Base-by-base conservation (phyloP, 768 basidiomycete genomes). In the Collybia nuda region DNA sequence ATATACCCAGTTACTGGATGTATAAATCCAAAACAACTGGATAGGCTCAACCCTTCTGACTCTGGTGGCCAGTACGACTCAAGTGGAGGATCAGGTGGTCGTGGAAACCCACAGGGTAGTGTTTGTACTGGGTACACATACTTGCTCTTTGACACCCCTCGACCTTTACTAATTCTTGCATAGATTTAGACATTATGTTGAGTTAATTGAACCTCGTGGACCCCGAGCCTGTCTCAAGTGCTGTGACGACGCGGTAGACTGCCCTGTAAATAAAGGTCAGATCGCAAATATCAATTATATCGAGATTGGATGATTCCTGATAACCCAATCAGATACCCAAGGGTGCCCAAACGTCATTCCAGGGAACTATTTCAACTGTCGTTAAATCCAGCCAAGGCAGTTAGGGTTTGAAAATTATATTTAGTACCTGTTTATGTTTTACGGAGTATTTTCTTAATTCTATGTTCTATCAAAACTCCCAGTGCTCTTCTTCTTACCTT, bases 11-110 rank as follows among this genome's bases (percentile, higher is more conserved):
- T 81, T 28, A 81, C 80, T 0, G 79, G 80, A 2, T 82, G 80
- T 53, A 81, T 81, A 47, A 62, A 68, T 21, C 72, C 79, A 0
- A 59, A 51, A 26, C 61, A 62, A 15, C 63, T 80, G 22, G 64
- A 63, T 54, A 65, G 77, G 2, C 56, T 82, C 21, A 77, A 78
- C 56, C 59, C 71, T 1, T 60, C 64, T 40, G 80, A 81, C 54
- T 64, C 61, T 3, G 80, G 80, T 4, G 80, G 80, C 1, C 79
- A 82, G 56, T 82, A 82, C 58, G 80, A 81, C 58, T 80, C 79
- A 28, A 78, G 72, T 50, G 80, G 80, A 23, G 80, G 80, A 4
- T 63, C 53, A 2, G 69, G 67, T 26, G 78, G 78, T 11, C 56
- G 51, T 11, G 80, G 80, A 0, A 81, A 81, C 56, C 79, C 80